These are phyloP conservation scores for Nothophoma quercina DNA, from an alignment of 2,329 filamentous ascomycete species.

Conservation along the genomic window DNA sequence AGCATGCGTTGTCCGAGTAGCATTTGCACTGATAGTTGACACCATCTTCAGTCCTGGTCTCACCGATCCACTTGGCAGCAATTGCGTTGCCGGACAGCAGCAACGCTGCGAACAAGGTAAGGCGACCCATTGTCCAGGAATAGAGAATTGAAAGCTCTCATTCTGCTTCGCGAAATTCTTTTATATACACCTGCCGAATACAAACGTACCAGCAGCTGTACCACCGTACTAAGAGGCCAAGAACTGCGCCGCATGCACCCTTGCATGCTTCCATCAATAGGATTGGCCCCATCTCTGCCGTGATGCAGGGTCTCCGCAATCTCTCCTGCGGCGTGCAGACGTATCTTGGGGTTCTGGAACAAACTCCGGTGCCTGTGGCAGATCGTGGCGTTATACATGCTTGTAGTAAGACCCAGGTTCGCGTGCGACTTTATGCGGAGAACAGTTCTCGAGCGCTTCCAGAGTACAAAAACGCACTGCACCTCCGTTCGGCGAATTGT, in stretches of 20 bases:
- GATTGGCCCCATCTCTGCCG: too few relatives aligned
- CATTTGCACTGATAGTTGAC: slow-evolving; percentile 45
- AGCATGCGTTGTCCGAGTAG: slow-evolving; percentile 45
- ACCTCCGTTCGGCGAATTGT: too few relatives aligned
- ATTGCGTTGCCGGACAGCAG: not conserved
- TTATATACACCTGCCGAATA: not conserved
- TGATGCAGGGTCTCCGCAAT: too few relatives aligned
- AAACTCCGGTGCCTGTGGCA: too few relatives aligned
- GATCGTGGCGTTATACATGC: too few relatives aligned
- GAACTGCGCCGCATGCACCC: not conserved
- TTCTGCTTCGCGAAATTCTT: not conserved
- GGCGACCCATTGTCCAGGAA: not conserved
- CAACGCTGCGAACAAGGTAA: not conserved
- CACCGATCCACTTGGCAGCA: slow-evolving; percentile 39
- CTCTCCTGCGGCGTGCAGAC: too few relatives aligned
- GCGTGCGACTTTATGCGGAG: too few relatives aligned
- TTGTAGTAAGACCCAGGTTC: too few relatives aligned
- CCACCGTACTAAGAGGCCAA: not conserved
- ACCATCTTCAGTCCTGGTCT: slow-evolving; percentile 35
- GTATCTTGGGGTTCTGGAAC: too few relatives aligned
- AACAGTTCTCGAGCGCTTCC: not conserved
- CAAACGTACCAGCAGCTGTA: not conserved
- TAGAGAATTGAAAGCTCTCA: not conserved
- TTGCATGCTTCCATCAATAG: too few relatives aligned
- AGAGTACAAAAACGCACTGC: not conserved